Evolutionary conservation across 2,329 filamentous ascomycete genomes (phyloP), one percentile per base, ranked within the genome.

Genomic region (Diplocarpon rosae): DNA sequence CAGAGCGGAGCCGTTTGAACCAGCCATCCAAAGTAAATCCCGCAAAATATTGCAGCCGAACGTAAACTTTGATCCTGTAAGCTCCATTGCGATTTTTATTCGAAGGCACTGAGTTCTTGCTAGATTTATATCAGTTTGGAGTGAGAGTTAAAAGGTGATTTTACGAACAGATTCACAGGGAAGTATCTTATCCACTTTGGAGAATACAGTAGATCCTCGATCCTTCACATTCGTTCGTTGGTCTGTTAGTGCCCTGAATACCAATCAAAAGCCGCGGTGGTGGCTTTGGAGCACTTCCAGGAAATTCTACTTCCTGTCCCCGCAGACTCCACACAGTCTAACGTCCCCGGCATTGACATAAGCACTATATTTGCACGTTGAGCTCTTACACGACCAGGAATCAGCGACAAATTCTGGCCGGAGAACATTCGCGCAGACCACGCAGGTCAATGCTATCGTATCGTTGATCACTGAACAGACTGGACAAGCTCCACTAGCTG

Each of bases 261-360:
- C 29, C n/a, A n/a, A n/a, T n/a, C n/a, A n/a, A 30, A 30, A 4
- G 30, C 30, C 30, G 9, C 20, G 30, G 9, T 14, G 10, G 4
- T 5, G n/a, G 3, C 30, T 32, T 14, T 35, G 33, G 33, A 16
- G 33, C 15, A 35, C 15, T 35, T 33, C 14, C 11, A 28, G 16
- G 14, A 39, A 39, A 44, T 53, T 48, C 43, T 52, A 42, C 44
- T 52, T 56, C 46, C 50, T 53, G 28, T 14, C 38, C 41, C 79
- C 80, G 58, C 84, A 90, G 5, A 85, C 63, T 3, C 83, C 83
- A 59, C 85, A 90, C 0, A 78, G 60, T 6, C 78, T 80, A 51
- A 71, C 77, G 60, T 89, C 83, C 1, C 72, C 76, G 10, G 80
- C 71, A 56, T 89, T 90, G 42, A 80, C 57, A 59, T 86, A 90